Evolutionary conservation across 495 filamentous ascomycete species (phyloP).

Genomic region (Chaetomidium leptoderma): DNA sequence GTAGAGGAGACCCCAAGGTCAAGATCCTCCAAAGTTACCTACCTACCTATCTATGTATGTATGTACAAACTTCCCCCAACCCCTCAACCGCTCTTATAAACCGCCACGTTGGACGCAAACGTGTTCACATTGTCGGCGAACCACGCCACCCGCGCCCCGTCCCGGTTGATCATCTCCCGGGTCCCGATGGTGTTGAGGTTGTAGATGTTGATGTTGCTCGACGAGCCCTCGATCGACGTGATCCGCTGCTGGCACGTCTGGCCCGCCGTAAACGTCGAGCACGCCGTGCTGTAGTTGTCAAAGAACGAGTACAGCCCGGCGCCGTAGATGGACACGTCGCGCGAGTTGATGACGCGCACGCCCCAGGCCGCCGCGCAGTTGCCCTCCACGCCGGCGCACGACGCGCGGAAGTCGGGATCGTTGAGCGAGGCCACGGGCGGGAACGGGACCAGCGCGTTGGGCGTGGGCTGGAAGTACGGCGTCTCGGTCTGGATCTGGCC

Average conservation of each 20-base stretch:
- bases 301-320: constrained; percentile 77
- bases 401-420: constrained; percentile 55
- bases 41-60: neutral
- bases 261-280: constrained; percentile 40
- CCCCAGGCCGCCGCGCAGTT: constrained; percentile 62
- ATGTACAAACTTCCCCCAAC: neutral
- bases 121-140: constrained; percentile 46
- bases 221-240: constrained; percentile 44
- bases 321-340: constrained; percentile 60
- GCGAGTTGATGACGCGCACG: constrained; percentile 57
- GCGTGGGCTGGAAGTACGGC: constrained; percentile 64
- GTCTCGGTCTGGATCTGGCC: constrained; percentile 83
- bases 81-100: constrained; percentile 36
- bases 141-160: constrained; percentile 38
- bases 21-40: neutral
- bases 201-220: constrained; percentile 48
- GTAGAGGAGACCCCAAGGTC: too few relatives aligned
- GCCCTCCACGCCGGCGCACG: constrained; percentile 40
- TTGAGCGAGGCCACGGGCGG: constrained; percentile 41
- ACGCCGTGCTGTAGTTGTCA: constrained; percentile 49
- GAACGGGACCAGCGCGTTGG: constrained; percentile 58
- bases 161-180: constrained; percentile 43
- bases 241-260: constrained; percentile 55
- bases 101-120: constrained; percentile 42
- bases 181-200: constrained; percentile 54